Base-by-base conservation (phyloP, 2,329 filamentous ascomycete species). In the Harringtonia lauricola region DNA sequence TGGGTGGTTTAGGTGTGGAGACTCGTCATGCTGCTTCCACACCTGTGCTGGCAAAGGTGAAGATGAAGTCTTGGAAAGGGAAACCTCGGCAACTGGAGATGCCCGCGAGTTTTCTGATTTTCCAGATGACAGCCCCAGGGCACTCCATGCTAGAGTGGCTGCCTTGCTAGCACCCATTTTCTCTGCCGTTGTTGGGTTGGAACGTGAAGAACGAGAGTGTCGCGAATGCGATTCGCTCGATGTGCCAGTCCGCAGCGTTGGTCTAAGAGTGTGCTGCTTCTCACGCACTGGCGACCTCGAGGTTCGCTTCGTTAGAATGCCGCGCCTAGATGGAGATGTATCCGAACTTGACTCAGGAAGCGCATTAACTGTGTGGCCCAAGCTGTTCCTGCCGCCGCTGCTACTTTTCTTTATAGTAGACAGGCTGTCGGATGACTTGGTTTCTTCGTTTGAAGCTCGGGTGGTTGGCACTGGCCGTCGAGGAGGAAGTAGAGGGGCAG, bases 111-210 rank as follows among this genome's bases (percentile, higher is more conserved):
- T 47, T 10, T 48, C 46, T 1, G 44, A 18, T 21, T 43, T 50
- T 18, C 43, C 34, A n/a, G 44, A 37, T 8, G 48, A 41, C 5
- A 65, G 59, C 13, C 63, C 62, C 14, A 73, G 57, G 17, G 65
- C 63, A 42, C 59, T 68, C 77, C 79, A 83, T 28, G 79, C 79
- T 42, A 82, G 55, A 3, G 74, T 76, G 22, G 79, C 79, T 34
- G 79, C 79, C 55, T 77, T 79, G 57, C 70, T 81, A 13, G 78
- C 71, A 1, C 76, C 68, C 9, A 65, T 64, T 15, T 63, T 71
- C 43, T 76, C 75, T 30, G 61, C 59, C n/a, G n/a, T n/a, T 17
- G 60, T 59, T 43, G 61, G 55, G 46, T 61, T 71, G 10, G 64
- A 57, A 28, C 66, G 48, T 3, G 64, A 57, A 40, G 66, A 65